These are phyloP conservation scores for Podospora fimiseda DNA, from an alignment of 495 filamentous ascomycete species.

Conservation along the genomic window DNA sequence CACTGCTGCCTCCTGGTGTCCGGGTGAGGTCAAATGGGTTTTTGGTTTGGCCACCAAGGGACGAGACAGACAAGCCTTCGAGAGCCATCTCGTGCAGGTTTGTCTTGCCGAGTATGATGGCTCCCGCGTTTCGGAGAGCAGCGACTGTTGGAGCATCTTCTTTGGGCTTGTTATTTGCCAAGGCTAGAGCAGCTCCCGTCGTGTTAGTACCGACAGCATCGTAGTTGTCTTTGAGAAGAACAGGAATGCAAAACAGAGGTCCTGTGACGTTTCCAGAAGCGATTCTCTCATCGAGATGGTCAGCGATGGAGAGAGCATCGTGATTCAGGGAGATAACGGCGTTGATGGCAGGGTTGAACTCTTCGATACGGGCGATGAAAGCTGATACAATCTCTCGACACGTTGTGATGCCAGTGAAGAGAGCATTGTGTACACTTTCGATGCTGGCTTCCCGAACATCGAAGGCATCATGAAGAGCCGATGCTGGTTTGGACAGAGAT, in stretches of 20 bases:
- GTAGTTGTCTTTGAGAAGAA: constrained; percentile 60
- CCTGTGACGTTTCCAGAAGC: constrained; percentile 39
- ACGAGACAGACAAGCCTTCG: constrained; percentile 55
- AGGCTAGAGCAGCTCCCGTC: constrained; percentile 45
- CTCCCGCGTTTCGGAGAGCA: constrained; percentile 48
- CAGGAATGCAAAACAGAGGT: constrained; percentile 50
- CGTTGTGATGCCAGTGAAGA: constrained; percentile 42
- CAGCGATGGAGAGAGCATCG: constrained; percentile 42
- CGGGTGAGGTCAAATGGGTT: constrained; percentile 58
- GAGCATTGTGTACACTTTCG: constrained; percentile 43
- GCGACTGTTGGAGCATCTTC: constrained; percentile 45
- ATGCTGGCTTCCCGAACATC: constrained; percentile 54
- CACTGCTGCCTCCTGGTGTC: constrained; percentile 59
- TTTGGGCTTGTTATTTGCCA: constrained; percentile 38
- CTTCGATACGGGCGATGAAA: constrained; percentile 51
- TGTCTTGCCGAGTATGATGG: constrained; percentile 59
- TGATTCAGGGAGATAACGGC: constrained; percentile 51
- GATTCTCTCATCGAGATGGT: constrained; percentile 39
- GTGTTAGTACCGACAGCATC: constrained; percentile 49
- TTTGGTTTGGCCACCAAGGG: constrained; percentile 53
- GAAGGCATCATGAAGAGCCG: constrained; percentile 22
- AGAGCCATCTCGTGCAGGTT: constrained; percentile 62
- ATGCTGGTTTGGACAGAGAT: neutral
- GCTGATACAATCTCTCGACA: constrained; percentile 48
- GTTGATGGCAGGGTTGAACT: constrained; percentile 51